Evolutionary conservation across 441 rosid genomes (phyloP).

Genomic region (Raphanus hybrid): DNA sequence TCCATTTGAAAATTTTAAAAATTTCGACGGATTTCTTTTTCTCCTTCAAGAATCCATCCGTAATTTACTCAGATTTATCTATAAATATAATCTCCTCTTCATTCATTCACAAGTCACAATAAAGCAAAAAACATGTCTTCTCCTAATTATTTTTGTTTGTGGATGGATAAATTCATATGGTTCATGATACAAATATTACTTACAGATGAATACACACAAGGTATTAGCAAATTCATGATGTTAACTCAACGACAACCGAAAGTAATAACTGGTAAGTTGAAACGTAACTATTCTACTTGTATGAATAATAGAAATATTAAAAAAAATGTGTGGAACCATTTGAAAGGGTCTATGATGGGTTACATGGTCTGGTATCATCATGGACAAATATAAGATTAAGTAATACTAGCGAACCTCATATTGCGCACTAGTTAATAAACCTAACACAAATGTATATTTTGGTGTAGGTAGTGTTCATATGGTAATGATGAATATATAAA

Average conservation of each 20-base stretch:
- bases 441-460: neutral
- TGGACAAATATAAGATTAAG: neutral
- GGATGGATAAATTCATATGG: neutral
- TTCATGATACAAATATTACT: neutral
- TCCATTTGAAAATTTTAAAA: too few relatives aligned
- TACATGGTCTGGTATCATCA: too few relatives aligned
- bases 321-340: neutral
- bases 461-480: neutral
- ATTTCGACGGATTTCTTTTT: too few relatives aligned
- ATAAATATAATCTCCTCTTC: neutral
- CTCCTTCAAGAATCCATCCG: neutral
- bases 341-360: neutral
- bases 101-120: neutral
- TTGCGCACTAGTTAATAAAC: neutral
- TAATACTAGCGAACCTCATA: neutral
- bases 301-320: neutral
- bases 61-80: neutral
- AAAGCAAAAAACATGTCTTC: neutral
- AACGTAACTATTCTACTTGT: neutral
- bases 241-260: neutral
- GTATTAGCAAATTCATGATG: neutral
- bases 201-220: neutral
- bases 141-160: too few relatives aligned
- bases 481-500: neutral
- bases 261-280: neutral